Conservation (phyloP, 768 basidiomycete genomes). For the Suillus spraguei region DNA sequence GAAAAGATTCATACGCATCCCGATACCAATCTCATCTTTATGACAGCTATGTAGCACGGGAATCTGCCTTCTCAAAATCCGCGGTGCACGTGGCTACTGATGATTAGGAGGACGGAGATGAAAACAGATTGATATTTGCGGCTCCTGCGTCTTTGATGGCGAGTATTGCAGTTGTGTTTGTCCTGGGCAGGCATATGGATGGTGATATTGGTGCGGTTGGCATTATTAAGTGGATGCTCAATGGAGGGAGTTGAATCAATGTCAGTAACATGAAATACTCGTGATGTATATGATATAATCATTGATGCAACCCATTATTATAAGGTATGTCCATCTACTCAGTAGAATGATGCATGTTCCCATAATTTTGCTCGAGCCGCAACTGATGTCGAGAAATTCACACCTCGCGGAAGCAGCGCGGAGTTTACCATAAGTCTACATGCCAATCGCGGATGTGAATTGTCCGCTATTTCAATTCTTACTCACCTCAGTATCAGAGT, state of each 20-base stretch:
- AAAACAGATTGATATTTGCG: neutral
- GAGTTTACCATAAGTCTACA: neutral
- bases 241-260: neutral
- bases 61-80: no score
- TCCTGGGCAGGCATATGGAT: slow-evolving; percentile 5
- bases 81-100: slow-evolving; percentile 11
- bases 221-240: neutral
- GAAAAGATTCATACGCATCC: no score
- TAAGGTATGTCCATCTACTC: neutral
- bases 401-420: neutral
- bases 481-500: no score
- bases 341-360: neutral
- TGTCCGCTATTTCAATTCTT: neutral
- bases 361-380: neutral
- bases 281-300: no score
- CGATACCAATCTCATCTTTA: no score
- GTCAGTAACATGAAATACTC: neutral
- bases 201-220: neutral
- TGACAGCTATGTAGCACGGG: no score
- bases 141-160: neutral
- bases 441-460: neutral
- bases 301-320: neutral
- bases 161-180: neutral
- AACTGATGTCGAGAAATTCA: no score
- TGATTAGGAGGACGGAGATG: neutral